Percentiles rank a stretch among this genome's conserved stretches.
These are phyloP conservation scores for Lyophyllum decastes DNA, from an alignment of 768 basidiomycete genomes.

Conservation along the genomic window DNA sequence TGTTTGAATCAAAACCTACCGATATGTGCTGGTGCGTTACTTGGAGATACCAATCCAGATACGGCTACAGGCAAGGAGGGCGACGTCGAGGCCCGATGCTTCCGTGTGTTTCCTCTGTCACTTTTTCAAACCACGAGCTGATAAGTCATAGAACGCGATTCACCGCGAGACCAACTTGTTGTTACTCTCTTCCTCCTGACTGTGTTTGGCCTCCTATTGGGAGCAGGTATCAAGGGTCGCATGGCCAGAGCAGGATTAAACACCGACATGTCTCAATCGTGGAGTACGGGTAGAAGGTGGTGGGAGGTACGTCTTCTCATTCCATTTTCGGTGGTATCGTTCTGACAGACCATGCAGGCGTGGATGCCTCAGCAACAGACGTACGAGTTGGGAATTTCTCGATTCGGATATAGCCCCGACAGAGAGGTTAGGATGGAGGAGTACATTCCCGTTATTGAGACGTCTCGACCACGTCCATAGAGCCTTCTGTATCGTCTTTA, in stretches of 20 bases:
- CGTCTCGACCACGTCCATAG: slow-evolving; percentile 13
- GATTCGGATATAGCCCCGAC: slow-evolving; percentile 47
- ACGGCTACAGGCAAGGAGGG: slow-evolving; percentile 94
- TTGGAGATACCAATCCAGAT: slow-evolving; percentile 90
- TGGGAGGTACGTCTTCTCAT: slow-evolving; percentile 69
- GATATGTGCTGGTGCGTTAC: slow-evolving; percentile 77
- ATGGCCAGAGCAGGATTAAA: slow-evolving; percentile 79
- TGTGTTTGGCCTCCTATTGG: slow-evolving; percentile 82
- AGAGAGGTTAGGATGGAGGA: slow-evolving; percentile 38
- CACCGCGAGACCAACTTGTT: slow-evolving; percentile 91
- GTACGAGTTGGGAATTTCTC: slow-evolving; percentile 44
- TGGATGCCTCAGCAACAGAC: slow-evolving; percentile 56
- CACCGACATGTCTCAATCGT: slow-evolving; percentile 50
- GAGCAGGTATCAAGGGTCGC: slow-evolving; percentile 80
- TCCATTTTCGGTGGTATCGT: slow-evolving; percentile 7
- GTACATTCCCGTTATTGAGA: slow-evolving; percentile 44
- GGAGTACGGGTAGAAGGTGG: slow-evolving; percentile 70
- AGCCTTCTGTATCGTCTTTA: background rate
- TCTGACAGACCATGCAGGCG: slow-evolving; percentile 35
- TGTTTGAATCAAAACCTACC: slow-evolving; percentile 88
- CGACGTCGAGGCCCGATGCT: slow-evolving; percentile 94
- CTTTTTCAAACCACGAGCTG: slow-evolving; percentile 9
- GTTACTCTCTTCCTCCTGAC: slow-evolving; percentile 89
- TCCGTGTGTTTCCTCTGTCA: slow-evolving; percentile 61
- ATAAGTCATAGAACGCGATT: slow-evolving; percentile 76